Conservation (phyloP, 1,284 basidiomycete species). For the Trametes versicolor region DNA sequence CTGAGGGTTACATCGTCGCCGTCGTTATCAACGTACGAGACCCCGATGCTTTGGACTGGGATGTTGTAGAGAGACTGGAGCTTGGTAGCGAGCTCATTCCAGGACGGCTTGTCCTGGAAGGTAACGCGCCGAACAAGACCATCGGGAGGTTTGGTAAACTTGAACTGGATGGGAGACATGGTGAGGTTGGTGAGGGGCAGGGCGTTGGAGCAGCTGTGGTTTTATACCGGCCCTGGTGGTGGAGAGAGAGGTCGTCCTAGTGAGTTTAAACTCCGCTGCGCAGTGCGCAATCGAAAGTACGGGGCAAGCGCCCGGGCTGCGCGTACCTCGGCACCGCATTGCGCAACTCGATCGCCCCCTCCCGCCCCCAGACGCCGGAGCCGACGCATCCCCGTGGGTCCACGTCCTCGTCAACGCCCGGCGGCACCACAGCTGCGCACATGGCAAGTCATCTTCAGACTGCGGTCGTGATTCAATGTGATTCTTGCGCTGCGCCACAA, state of each 20-base stretch:
- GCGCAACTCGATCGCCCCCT: constrained; percentile 21
- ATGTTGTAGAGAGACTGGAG: constrained; percentile 67
- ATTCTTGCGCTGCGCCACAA: background rate
- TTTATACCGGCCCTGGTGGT: constrained; percentile 19
- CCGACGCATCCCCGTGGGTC: constrained; percentile 7
- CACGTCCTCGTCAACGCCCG: background rate
- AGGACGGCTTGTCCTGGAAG: constrained; percentile 61
- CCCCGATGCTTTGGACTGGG: constrained; percentile 62
- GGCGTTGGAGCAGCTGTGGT: constrained; percentile 21
- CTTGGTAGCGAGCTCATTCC: constrained; percentile 63
- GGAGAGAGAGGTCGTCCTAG: constrained; percentile 10
- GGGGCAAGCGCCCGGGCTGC: constrained; percentile 19
- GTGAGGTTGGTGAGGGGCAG: constrained; percentile 23
- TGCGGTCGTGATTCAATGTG: background rate
- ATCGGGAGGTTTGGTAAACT: constrained; percentile 44
- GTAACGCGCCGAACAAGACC: constrained; percentile 62
- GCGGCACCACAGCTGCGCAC: background rate
- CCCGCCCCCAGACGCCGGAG: constrained; percentile 11
- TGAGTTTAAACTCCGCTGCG: constrained; percentile 39
- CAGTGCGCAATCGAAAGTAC: constrained; percentile 31
- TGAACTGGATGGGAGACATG: constrained; percentile 46
- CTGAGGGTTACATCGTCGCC: constrained; percentile 78
- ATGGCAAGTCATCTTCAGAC: background rate
- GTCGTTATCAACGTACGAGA: constrained; percentile 75
- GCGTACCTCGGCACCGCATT: constrained; percentile 32